Percentiles rank a stretch among this genome's conserved stretches.
Evolutionary conservation across 352 stramenopile genomes (phyloP).

Genomic region (Pythium brachiatum): DNA sequence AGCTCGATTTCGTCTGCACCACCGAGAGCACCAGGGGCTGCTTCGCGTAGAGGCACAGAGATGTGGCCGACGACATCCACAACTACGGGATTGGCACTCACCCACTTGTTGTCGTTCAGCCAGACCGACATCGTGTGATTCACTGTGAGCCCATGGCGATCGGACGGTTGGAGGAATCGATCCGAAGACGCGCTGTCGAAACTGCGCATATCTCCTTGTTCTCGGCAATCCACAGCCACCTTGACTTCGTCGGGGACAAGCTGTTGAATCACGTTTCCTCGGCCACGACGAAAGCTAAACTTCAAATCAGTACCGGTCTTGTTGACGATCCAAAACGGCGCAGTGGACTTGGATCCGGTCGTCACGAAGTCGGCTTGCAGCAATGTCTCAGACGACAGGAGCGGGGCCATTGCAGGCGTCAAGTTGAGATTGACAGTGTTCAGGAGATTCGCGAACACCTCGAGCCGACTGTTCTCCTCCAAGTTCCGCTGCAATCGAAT

Average conservation of each 20-base stretch:
- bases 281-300: constrained; percentile 84
- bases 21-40: neutral
- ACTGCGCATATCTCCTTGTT: constrained; percentile 84
- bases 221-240: constrained; percentile 81
- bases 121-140: constrained; percentile 88
- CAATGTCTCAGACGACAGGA: constrained; percentile 77
- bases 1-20: constrained; percentile 30
- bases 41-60: constrained; percentile 72
- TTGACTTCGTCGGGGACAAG: constrained; percentile 58
- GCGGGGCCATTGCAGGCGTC: constrained; percentile 82
- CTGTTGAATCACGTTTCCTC: constrained; percentile 79
- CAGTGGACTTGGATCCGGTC: constrained; percentile 79
- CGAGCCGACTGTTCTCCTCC: constrained; percentile 66
- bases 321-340: constrained; percentile 90
- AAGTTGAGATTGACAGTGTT: constrained; percentile 88
- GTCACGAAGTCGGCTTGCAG: constrained; percentile 86
- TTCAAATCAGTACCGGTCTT: constrained; percentile 79
- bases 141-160: constrained; percentile 73
- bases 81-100: constrained; percentile 81
- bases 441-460: constrained; percentile 80
- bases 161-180: constrained; percentile 65
- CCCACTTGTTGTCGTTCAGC: constrained; percentile 85
- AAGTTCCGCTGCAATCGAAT: constrained; percentile 67
- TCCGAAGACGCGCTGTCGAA: constrained; percentile 83
- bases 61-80: constrained; percentile 88